Base-by-base conservation (phyloP, 2,329 filamentous ascomycete species). In the Ceratocystis diversiconidia region DNA sequence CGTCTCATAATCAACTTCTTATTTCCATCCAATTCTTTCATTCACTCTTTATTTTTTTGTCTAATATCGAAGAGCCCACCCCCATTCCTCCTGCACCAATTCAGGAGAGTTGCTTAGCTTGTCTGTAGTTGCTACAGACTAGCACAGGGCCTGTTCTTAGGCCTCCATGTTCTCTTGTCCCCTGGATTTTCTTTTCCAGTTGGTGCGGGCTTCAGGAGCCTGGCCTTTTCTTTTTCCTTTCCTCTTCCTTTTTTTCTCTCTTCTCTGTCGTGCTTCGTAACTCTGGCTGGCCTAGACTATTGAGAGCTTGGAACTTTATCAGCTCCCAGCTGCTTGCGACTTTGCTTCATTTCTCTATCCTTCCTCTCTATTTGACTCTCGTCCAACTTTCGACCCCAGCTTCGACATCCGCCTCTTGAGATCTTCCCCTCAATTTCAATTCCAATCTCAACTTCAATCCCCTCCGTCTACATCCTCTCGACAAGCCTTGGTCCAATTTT, bases 151-250 rank as follows among this genome's bases (percentile, higher is more conserved):
- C 43, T 61, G 32, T 17, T 41, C 59, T 22, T 22, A 46, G 60
- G 41, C 41, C 19, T 62, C 15, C 46, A 22, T 43, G 44, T n/a
- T 60, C 19, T 60, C 55, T 22, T 28, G 3, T 19, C 59, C 22
- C 60, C 60, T 55, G 28, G 46, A 57, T 62, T 41, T 48, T 62
- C 59, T 55, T 55, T 19, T 57, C 50, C 5, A 41, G 46, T 44
- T 41, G 25, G 32, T 63, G 55, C 55, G 55, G 55, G 55, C 55
- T 59, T 59, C 55, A 59, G 43, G 17, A 59, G 60, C 25, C 65
- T 63, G 43, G 62, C 63, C 36, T 59, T 66, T 59, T 59, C 50
- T 67, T 22, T 22, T 63, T 60, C 41, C n/a, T 60, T 22, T 62
- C 25, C 15, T 61, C 32, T 64, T 63, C 36, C 60, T 19, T 62